Evolutionary conservation across 257 asterid genomes (phyloP).

Genomic region (Pogostemon cablin): DNA sequence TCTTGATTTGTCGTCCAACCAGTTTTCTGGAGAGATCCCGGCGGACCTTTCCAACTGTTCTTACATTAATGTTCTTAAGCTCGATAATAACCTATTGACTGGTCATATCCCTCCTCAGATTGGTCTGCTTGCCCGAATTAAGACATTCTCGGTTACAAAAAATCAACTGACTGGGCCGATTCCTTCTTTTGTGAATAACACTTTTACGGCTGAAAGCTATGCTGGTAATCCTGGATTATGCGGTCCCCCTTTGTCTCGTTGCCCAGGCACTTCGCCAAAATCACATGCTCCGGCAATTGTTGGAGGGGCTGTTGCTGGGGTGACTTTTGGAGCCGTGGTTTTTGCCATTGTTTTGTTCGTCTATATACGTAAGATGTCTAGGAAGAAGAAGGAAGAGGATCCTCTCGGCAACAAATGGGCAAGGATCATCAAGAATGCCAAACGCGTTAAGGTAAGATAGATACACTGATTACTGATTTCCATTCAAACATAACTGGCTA

Average conservation of each 20-base stretch:
- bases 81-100: conserved; percentile 56
- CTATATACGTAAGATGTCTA: conserved; percentile 40
- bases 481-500: background rate
- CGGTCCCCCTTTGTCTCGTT: conserved; percentile 44
- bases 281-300: conserved; percentile 30
- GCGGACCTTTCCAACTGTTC: conserved; percentile 54
- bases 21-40: conserved; percentile 68
- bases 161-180: conserved; percentile 46
- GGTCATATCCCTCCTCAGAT: conserved; percentile 53
- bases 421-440: conserved; percentile 52
- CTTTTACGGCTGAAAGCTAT: conserved; percentile 34
- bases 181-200: conserved; percentile 33
- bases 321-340: conserved; percentile 39
- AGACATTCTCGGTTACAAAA: conserved; percentile 38
- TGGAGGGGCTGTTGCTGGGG: conserved; percentile 50
- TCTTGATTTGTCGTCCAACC: conserved; percentile 84
- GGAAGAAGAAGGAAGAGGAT: conserved; percentile 53
- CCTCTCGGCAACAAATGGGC: conserved; percentile 66
- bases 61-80: conserved; percentile 54
- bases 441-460: conserved; percentile 50
- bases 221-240: conserved; percentile 48
- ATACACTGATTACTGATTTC: background rate
- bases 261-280: conserved; percentile 31
- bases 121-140: conserved; percentile 44
- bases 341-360: conserved; percentile 37